Evolutionary conservation across 2,329 filamentous ascomycete genomes (phyloP).

Genomic region (Fusarium coicis): DNA sequence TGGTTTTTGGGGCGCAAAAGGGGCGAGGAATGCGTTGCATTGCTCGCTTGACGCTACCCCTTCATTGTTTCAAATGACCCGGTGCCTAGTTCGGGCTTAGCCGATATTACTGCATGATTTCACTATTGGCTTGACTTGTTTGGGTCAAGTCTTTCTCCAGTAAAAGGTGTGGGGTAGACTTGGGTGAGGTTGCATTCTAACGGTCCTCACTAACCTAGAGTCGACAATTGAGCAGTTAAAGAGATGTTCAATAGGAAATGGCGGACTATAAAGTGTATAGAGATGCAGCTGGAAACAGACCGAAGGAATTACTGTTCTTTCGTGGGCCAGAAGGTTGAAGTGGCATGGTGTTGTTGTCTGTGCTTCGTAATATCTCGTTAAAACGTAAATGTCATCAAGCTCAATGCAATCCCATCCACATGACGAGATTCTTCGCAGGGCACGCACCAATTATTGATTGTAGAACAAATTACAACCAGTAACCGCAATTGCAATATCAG

Average conservation of each 20-base stretch:
- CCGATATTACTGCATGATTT: neutral
- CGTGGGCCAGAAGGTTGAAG: too few species aligned
- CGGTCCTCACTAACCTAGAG: too few species aligned
- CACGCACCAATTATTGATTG: neutral
- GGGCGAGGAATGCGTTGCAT: conserved; percentile 29
- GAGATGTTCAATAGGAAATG: too few species aligned
- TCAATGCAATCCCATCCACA: neutral
- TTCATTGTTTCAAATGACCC: conserved; percentile 28
- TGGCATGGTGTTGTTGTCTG: neutral
- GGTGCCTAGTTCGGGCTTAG: conserved; percentile 3
- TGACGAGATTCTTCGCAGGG: neutral
- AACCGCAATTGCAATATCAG: neutral
- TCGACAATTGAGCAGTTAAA: too few species aligned
- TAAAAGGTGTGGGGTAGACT: neutral
- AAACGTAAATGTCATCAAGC: neutral
- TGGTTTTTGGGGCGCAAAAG: conserved; percentile 10
- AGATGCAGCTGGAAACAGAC: too few species aligned
- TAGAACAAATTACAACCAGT: neutral
- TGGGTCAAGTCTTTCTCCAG: neutral
- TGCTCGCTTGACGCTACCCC: conserved; percentile 24
- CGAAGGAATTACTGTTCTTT: too few species aligned
- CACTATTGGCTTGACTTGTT: neutral
- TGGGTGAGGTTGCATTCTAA: neutral
- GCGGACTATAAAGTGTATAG: too few species aligned
- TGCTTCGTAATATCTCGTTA: neutral